These are phyloP conservation scores for Pestalotiopsis sp. DNA, from an alignment of 2,329 filamentous ascomycete genomes.

Conservation along the genomic window DNA sequence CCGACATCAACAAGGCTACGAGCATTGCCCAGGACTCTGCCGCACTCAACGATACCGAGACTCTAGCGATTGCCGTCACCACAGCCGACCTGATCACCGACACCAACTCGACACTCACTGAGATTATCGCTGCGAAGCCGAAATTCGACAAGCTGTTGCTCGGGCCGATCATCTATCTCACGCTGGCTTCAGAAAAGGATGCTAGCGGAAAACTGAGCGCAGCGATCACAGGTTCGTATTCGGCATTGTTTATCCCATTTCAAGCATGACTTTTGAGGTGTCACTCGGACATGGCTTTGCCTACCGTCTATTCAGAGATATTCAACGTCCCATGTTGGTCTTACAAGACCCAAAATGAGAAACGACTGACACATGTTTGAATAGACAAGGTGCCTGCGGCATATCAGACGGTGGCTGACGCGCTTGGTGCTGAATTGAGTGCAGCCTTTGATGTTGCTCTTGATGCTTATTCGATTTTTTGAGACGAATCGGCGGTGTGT, in stretches of 20 bases:
- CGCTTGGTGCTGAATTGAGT: constrained; percentile 40
- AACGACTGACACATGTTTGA: too few relatives aligned
- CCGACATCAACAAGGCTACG: constrained; percentile 41
- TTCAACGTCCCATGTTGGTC: too few relatives aligned
- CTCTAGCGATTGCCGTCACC: constrained; percentile 40
- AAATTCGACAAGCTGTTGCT: constrained; percentile 48
- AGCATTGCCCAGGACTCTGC: constrained; percentile 37
- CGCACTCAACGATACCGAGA: constrained; percentile 40
- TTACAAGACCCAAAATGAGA: too few relatives aligned
- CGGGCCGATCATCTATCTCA: constrained; percentile 44
- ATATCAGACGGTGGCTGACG: constrained; percentile 34
- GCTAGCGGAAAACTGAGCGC: constrained; percentile 41
- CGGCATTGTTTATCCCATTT: too few relatives aligned
- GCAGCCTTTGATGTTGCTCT: constrained; percentile 42
- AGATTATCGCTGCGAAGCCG: constrained; percentile 41
- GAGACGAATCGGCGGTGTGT: not conserved
- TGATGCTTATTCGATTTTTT: constrained; percentile 28
- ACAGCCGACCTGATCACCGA: constrained; percentile 36
- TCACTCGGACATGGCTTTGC: too few relatives aligned
- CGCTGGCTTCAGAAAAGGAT: constrained; percentile 41
- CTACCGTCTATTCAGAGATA: too few relatives aligned
- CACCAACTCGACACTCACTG: constrained; percentile 41
- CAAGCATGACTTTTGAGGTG: too few relatives aligned
- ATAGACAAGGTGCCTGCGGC: constrained; percentile 39
- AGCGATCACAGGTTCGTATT: constrained; percentile 30